Percentiles rank a stretch among this genome's conserved stretches.
Conservation (phyloP, 73 alveolate genomes). For the Paramecium octaurelia region DNA sequence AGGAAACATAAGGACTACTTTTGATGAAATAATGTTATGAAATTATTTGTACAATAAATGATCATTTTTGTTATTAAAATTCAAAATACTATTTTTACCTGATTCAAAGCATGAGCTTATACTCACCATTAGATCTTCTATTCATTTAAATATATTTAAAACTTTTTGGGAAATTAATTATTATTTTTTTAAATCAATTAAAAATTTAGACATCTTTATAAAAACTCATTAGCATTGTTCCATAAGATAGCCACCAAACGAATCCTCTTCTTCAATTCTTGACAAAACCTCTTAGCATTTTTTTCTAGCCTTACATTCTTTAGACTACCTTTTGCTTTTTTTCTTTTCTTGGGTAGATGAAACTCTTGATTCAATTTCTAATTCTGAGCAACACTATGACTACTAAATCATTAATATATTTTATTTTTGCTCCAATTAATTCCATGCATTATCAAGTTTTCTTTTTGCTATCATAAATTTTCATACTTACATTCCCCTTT, state of each 20-base stretch:
- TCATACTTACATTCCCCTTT: neutral
- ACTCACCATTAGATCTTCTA: too few species aligned
- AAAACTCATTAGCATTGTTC: neutral
- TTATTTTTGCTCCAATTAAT: neutral
- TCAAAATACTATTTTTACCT: too few species aligned
- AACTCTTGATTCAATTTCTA: neutral
- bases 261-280: neutral
- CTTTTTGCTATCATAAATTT: neutral
- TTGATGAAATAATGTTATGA: too few species aligned
- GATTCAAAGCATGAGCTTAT: too few species aligned
- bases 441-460: neutral
- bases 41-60: too few species aligned
- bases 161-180: too few species aligned
- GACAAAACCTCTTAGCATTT: neutral
- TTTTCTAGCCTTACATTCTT: neutral
- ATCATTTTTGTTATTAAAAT: too few species aligned
- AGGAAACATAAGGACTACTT: too few species aligned
- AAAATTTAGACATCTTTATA: neutral
- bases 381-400: neutral
- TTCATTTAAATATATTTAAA: too few species aligned
- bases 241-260: neutral
- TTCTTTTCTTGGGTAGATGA: neutral
- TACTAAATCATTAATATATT: neutral
- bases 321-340: neutral
- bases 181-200: too few species aligned